These are phyloP conservation scores for Capronia coronata DNA, from an alignment of 2,329 filamentous ascomycete genomes.

Conservation along the genomic window DNA sequence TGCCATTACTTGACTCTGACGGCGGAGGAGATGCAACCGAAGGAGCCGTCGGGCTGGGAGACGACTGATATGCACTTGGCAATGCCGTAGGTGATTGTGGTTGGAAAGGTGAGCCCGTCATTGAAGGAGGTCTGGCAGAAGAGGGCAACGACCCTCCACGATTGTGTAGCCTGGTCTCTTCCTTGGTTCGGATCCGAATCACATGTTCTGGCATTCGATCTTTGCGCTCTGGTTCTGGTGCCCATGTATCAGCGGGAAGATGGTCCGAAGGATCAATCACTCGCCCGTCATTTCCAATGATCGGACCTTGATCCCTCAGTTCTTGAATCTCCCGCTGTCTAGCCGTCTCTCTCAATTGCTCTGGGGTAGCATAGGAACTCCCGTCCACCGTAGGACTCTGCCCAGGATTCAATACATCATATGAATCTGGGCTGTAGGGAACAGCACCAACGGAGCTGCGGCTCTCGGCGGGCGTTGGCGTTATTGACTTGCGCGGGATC, in stretches of 20 bases:
- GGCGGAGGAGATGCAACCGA: constrained; percentile 29
- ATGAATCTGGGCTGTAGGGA: constrained; percentile 57
- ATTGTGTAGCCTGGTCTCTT: constrained; percentile 21
- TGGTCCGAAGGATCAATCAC: constrained; percentile 62
- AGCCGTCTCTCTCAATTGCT: constrained; percentile 37
- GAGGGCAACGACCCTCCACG: constrained; percentile 24
- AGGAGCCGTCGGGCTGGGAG: constrained; percentile 20
- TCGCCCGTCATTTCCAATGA: constrained; percentile 57
- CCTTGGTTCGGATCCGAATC: constrained; percentile 39
- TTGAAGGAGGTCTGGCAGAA: constrained; percentile 28
- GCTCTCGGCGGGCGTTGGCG: constrained; percentile 47
- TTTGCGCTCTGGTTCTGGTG: constrained; percentile 59
- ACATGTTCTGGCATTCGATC: constrained; percentile 44
- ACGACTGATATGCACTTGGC: constrained; percentile 24
- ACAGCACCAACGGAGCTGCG: constrained; percentile 38
- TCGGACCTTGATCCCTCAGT: constrained; percentile 47
- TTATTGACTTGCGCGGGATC: constrained; percentile 52
- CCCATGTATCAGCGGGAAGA: constrained; percentile 59
- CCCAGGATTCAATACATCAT: constrained; percentile 52
- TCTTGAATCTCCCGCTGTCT: constrained; percentile 36
- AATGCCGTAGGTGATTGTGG: constrained; percentile 27
- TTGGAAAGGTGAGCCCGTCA: constrained; percentile 30
- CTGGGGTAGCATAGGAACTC: constrained; percentile 36
- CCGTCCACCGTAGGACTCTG: constrained; percentile 32
- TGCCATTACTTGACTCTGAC: constrained; percentile 24